Evolutionary conservation across 2,329 filamentous ascomycete genomes (phyloP).

Genomic region (Chrysosporium queenslandicum): DNA sequence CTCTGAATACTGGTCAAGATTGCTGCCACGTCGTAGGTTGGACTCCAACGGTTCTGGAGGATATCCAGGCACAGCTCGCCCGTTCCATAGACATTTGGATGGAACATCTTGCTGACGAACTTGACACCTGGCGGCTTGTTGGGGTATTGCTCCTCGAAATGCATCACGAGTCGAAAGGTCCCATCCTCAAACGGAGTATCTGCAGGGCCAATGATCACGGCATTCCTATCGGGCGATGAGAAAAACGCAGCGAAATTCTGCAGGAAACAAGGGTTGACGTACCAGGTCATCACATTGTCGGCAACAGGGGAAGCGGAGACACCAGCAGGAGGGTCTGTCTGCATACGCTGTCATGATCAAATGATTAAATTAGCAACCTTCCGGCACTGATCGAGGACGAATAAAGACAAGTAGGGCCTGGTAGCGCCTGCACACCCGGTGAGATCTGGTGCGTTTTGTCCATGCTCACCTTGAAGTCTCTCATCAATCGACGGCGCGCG

Average conservation of each 20-base stretch:
- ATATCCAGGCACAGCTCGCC: constrained; percentile 96
- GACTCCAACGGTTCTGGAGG: constrained; percentile 95
- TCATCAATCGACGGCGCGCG: constrained; percentile 91
- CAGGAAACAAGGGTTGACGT: constrained; percentile 18
- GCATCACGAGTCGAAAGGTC: constrained; percentile 95
- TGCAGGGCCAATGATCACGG: constrained; percentile 91
- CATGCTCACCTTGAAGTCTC: constrained; percentile 83
- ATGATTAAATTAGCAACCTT: background rate
- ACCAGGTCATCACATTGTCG: constrained; percentile 97
- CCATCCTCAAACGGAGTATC: constrained; percentile 98
- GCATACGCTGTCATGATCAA: constrained; percentile 65
- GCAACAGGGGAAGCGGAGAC: constrained; percentile 93
- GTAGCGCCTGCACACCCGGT: no score
- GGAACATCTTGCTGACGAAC: constrained; percentile 98
- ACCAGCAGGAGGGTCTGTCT: constrained; percentile 92
- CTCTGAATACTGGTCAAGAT: constrained; percentile 97
- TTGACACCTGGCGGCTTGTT: constrained; percentile 98
- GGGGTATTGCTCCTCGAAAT: constrained; percentile 97
- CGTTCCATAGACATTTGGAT: constrained; percentile 95
- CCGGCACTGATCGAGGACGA: no score
- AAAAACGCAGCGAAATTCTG: background rate
- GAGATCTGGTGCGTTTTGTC: background rate
- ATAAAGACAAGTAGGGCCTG: no score
- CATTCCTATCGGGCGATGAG: constrained; percentile 59
- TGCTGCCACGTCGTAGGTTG: constrained; percentile 94